Conservation (phyloP, 257 asterid genomes). For the Leptodermis oblonga region DNA sequence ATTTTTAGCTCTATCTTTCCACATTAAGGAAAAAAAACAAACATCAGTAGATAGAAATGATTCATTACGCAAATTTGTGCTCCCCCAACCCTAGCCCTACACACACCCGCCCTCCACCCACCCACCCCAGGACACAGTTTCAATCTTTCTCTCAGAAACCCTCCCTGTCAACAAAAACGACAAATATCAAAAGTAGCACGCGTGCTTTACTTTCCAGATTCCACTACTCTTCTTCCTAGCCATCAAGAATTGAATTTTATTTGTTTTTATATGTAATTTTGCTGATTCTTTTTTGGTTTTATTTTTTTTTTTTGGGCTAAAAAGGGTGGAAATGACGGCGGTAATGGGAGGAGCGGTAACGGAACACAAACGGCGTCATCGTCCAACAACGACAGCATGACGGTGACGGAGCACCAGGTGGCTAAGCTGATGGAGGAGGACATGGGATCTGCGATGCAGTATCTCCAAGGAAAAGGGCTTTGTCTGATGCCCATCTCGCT, state of each 20-base stretch:
- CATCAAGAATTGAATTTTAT: not conserved
- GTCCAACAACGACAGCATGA: conserved; percentile 58
- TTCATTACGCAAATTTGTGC: conserved; percentile 2
- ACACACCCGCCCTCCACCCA: not conserved
- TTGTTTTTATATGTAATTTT: not conserved
- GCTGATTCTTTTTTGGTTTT: not conserved
- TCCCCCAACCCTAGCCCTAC: conserved; percentile 32
- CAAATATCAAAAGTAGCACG: conserved; percentile 70
- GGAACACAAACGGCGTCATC: conserved; percentile 61
- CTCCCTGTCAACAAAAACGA: conserved; percentile 43
- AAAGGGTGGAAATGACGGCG: conserved; percentile 24
- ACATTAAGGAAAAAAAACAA: not conserved
- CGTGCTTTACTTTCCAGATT: conserved; percentile 66
- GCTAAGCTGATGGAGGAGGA: conserved; percentile 93
- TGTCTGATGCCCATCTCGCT: conserved; percentile 95
- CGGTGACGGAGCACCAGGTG: conserved; percentile 85
- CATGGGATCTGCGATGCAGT: conserved; percentile 98
- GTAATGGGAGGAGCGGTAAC: conserved; percentile 36
- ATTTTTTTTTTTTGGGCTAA: not conserved
- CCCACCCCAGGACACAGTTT: not conserved
- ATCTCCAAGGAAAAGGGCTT: conserved; percentile 88
- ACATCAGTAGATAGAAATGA: conserved; percentile 13
- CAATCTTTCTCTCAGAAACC: conserved; percentile 28
- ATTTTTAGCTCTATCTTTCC: conserved; percentile 14
- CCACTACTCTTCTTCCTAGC: conserved; percentile 25